Evolutionary conservation across 2,329 filamentous ascomycete genomes (phyloP).

Genomic region (Colletotrichum acutatum): DNA sequence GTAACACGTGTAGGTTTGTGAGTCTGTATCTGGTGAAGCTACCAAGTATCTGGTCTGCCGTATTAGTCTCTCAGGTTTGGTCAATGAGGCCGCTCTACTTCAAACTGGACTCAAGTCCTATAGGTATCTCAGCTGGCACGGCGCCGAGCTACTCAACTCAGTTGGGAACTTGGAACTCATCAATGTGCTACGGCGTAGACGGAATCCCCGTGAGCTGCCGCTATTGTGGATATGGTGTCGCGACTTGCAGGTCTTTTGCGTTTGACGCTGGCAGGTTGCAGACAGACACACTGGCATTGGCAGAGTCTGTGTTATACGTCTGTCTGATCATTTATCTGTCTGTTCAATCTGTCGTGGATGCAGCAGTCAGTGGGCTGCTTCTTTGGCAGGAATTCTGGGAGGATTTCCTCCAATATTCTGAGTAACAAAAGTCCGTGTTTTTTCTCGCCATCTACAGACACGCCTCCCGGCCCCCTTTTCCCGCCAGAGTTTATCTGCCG

Average conservation of each 20-base stretch:
- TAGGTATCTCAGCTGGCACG: not conserved
- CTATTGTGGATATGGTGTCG: slow-evolving; percentile 8
- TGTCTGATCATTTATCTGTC: not conserved
- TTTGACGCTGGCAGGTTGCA: slow-evolving; percentile 10
- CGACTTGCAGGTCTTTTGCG: not conserved
- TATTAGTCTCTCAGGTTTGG: not conserved
- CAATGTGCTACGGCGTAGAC: not conserved
- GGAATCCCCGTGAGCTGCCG: slow-evolving; percentile 4
- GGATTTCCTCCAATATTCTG: not conserved
- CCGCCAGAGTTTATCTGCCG: slow-evolving; percentile 4
- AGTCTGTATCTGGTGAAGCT: not conserved
- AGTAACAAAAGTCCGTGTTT: not conserved
- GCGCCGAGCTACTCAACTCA: not conserved
- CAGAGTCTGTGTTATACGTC: slow-evolving; percentile 4
- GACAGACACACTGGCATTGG: not conserved
- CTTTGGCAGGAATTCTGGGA: not conserved
- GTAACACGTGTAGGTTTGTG: not conserved
- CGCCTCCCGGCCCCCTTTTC: slow-evolving; percentile 7
- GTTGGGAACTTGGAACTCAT: not conserved
- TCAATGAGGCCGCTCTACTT: not conserved
- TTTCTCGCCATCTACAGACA: not conserved
- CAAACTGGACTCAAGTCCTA: not conserved
- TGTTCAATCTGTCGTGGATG: not conserved
- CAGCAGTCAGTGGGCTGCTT: slow-evolving; percentile 18
- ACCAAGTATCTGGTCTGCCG: not conserved